Conservation (phyloP, 1,139 yeast genomes). For the Geotrichum histeridarum region DNA sequence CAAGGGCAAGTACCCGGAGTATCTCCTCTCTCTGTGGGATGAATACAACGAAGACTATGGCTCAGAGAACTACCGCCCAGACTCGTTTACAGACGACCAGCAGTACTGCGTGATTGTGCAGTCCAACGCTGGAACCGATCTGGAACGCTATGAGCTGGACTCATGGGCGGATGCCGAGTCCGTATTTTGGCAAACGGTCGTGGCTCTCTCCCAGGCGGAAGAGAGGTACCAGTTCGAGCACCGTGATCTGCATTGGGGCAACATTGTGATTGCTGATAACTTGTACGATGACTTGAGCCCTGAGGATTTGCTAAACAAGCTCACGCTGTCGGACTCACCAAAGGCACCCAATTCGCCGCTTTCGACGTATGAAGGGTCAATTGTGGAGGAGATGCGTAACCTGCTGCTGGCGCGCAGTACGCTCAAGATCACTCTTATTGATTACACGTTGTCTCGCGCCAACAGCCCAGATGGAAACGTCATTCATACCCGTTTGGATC, state of each 20-base stretch:
- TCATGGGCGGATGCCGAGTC: constrained; percentile 52
- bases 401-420: constrained; percentile 16
- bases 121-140: constrained; percentile 47
- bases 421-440: constrained; percentile 48
- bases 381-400: constrained; percentile 16
- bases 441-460: constrained; percentile 53
- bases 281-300: constrained; percentile 2
- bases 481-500: constrained; percentile 40
- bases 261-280: constrained; percentile 40
- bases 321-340: constrained; percentile 3
- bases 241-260: constrained; percentile 61
- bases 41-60: constrained; percentile 32
- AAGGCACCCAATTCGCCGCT: background rate
- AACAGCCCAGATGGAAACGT: constrained; percentile 26
- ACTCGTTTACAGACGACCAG: constrained; percentile 39
- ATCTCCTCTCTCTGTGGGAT: constrained; percentile 45
- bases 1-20: constrained; percentile 43
- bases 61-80: constrained; percentile 39
- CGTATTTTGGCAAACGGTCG: constrained; percentile 51
- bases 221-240: constrained; percentile 53
- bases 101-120: constrained; percentile 44
- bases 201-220: constrained; percentile 49
- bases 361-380: background rate
- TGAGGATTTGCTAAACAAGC: constrained; percentile 3
- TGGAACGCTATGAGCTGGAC: constrained; percentile 43